These are phyloP conservation scores for Wickerhamomyces chaumierensis DNA, from an alignment of 805 yeast species.

Conservation along the genomic window DNA sequence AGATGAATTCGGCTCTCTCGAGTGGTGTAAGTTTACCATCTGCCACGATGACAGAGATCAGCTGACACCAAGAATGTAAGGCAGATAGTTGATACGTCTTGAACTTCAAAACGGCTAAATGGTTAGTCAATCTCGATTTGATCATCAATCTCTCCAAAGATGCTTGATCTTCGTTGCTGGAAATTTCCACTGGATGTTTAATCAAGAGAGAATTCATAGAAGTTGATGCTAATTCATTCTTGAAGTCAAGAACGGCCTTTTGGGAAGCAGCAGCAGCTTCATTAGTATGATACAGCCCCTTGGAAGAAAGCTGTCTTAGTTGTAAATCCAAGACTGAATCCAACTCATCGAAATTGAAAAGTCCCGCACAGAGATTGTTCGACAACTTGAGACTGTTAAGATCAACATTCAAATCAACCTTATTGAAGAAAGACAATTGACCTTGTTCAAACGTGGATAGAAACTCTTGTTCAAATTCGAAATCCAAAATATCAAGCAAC, in stretches of 20 bases:
- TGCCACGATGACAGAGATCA: constrained; percentile 61
- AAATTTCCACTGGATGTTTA: constrained; percentile 8
- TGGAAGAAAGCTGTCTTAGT: constrained; percentile 10
- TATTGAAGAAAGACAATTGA: constrained; percentile 3
- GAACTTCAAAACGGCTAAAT: constrained; percentile 34
- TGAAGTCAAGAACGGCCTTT: constrained; percentile 6
- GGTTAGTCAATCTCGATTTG: constrained; percentile 29
- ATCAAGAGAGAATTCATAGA: constrained; percentile 8
- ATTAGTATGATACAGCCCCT: constrained; percentile 13
- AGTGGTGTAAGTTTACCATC: constrained; percentile 40
- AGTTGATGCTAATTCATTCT: constrained; percentile 9
- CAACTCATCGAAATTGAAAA: constrained; percentile 32
- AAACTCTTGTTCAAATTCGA: constrained; percentile 10
- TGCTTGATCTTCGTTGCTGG: constrained; percentile 16
- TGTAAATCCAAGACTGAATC: constrained; percentile 24
- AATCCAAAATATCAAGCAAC: constrained; percentile 61
- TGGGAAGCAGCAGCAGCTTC: constrained; percentile 11
- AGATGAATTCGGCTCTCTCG: constrained; percentile 48
- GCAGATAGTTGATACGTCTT: constrained; percentile 45
- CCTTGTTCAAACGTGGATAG: constrained; percentile 1
- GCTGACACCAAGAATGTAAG: constrained; percentile 73
- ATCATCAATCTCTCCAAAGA: constrained; percentile 15
- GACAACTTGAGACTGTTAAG: constrained; percentile 25
- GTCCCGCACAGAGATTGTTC: constrained; percentile 13
- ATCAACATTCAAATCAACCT: constrained; percentile 30